A percentile compares a stretch with the other conserved stretches of the same genome.
Conservation (phyloP, 805 yeast genomes). For the Candida corydali region DNA sequence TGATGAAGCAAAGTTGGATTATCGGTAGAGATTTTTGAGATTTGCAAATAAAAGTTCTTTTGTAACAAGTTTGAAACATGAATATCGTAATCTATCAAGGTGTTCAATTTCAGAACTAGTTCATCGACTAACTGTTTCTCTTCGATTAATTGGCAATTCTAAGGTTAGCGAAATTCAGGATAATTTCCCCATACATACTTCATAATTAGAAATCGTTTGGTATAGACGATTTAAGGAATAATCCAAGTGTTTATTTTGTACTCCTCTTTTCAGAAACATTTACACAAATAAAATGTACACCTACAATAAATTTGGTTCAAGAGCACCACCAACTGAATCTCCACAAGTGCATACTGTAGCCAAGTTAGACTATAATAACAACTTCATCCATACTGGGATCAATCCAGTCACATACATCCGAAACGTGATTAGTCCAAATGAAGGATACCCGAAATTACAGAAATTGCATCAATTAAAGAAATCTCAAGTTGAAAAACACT, state of each 20-base stretch:
- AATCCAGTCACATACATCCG: conserved; percentile 44
- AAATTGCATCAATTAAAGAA: conserved; percentile 62
- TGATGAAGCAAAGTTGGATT: conserved; percentile 11
- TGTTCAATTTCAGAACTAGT: conserved; percentile 2
- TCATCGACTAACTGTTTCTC: conserved; percentile 1
- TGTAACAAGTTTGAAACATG: conserved; percentile 5
- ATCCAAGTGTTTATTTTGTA: conserved; percentile 5
- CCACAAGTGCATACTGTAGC: not conserved
- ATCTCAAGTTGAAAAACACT: conserved; percentile 48
- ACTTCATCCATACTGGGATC: conserved; percentile 56
- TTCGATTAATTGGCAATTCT: conserved; percentile 2
- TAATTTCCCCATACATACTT: conserved; percentile 1
- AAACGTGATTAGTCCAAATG: conserved; percentile 62
- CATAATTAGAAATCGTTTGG: conserved; percentile 1
- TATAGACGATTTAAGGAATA: conserved; percentile 5
- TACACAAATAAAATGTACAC: conserved; percentile 10
- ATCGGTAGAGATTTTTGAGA: conserved; percentile 6
- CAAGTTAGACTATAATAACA: conserved; percentile 61
- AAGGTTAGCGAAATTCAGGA: not conserved
- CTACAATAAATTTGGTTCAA: conserved; percentile 17
- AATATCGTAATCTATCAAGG: not conserved
- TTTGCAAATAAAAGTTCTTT: conserved; percentile 6
- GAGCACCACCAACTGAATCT: not conserved
- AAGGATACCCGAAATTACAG: conserved; percentile 84
- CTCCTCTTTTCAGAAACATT: conserved; percentile 2